A percentile compares a stretch with the other conserved stretches of the same genome.
phyloP scores from a whole-genome alignment of 2,329 filamentous ascomycete species.

The Exutisphaerella laricina region DNA sequence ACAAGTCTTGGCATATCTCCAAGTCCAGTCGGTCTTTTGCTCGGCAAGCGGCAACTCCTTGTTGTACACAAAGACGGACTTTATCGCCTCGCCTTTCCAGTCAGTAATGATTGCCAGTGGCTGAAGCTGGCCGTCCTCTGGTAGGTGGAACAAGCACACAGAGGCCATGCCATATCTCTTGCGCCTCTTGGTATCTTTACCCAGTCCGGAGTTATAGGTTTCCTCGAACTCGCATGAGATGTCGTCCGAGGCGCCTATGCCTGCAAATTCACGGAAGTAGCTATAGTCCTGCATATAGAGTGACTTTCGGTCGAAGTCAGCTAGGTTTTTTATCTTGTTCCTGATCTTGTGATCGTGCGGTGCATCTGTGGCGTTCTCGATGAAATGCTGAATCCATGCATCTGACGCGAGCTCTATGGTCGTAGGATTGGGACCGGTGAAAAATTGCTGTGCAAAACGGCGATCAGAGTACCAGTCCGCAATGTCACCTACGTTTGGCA shows the following conservation, averaged over 20 bases:
- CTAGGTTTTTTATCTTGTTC: constrained; percentile 31
- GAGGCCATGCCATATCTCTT: constrained; percentile 16
- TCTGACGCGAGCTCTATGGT: constrained; percentile 36
- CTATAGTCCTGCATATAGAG: constrained; percentile 44
- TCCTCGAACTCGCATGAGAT: constrained; percentile 17
- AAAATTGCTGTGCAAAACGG: constrained; percentile 43
- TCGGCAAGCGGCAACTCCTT: constrained; percentile 34
- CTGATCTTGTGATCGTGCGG: constrained; percentile 30
- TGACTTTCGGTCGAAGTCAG: constrained; percentile 27
- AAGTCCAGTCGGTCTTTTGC: constrained; percentile 46
- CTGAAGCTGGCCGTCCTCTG: constrained; percentile 41
- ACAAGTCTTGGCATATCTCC: constrained; percentile 50
- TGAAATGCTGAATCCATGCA: constrained; percentile 34
- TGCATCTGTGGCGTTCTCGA: constrained; percentile 28
- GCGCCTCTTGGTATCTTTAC: constrained; percentile 7
- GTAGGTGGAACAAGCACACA: constrained; percentile 30
- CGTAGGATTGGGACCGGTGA: constrained; percentile 43
- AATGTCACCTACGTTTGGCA: constrained; percentile 29
- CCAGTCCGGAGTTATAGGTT: constrained; percentile 10
- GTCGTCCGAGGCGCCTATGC: constrained; percentile 11
- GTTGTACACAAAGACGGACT: constrained; percentile 49
- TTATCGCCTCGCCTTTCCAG: constrained; percentile 40
- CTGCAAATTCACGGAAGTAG: constrained; percentile 38
- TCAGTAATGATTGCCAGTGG: constrained; percentile 48
- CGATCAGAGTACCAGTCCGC: constrained; percentile 42